Percentiles rank a stretch among this genome's conserved stretches.
Evolutionary conservation across 2,329 filamentous ascomycete species (phyloP).

Genomic region (Botryotinia narcissicola): DNA sequence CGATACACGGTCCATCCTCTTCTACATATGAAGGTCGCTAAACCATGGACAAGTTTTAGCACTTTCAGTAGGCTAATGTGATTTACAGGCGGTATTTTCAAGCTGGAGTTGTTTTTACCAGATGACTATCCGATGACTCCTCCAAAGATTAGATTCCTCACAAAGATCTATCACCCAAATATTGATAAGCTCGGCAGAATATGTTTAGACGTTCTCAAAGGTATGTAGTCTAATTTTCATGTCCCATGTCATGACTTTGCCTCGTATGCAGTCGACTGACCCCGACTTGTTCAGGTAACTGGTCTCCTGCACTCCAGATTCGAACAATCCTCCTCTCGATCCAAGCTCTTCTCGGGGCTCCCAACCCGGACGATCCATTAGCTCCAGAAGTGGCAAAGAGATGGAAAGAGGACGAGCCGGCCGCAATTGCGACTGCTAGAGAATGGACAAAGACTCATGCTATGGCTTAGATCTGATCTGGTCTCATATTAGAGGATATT

Average conservation of each 20-base stretch:
- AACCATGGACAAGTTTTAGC: neutral
- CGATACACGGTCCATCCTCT: constrained; percentile 86
- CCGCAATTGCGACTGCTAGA: constrained; percentile 85
- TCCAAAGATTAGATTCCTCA: constrained; percentile 96
- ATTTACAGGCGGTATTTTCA: constrained; percentile 69
- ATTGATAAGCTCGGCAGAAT: constrained; percentile 97
- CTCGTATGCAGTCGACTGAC: constrained; percentile 24
- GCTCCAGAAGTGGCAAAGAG: constrained; percentile 96
- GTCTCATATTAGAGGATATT: no score
- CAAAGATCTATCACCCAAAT: constrained; percentile 99
- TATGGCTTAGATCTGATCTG: constrained; percentile 31
- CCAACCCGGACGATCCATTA: constrained; percentile 97
- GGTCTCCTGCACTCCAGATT: constrained; percentile 97
- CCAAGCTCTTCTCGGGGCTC: constrained; percentile 90
- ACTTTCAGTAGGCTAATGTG: constrained; percentile 20
- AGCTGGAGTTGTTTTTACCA: constrained; percentile 93
- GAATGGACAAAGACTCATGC: constrained; percentile 71
- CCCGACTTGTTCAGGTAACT: constrained; percentile 68
- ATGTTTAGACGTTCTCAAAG: constrained; percentile 95
- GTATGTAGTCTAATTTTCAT: constrained; percentile 49
- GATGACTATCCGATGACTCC: constrained; percentile 99
- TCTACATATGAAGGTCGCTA: constrained; percentile 89
- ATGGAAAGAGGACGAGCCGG: constrained; percentile 95
- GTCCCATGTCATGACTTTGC: neutral
- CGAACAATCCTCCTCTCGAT: constrained; percentile 98